Percentiles rank a stretch among this genome's conserved stretches.
Conservation (phyloP, 2,329 filamentous ascomycete species). For the Cadophora gregata region DNA sequence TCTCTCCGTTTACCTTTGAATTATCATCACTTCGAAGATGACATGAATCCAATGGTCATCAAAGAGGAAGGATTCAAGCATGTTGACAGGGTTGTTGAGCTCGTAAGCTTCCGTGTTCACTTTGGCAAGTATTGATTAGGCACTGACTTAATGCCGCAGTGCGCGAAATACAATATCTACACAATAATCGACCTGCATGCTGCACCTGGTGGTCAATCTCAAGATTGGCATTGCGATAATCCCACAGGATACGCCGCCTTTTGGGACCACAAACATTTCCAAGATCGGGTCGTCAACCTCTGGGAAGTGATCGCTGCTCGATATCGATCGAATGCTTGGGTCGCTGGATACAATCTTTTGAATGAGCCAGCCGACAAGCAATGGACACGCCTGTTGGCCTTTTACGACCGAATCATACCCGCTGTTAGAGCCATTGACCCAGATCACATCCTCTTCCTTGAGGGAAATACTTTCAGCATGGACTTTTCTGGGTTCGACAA, state of each 20-base stretch:
- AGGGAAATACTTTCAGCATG: neutral
- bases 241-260: neutral
- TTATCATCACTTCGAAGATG: constrained; percentile 1
- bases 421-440: neutral
- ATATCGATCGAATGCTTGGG: neutral
- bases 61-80: constrained; percentile 4
- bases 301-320: constrained; percentile 5
- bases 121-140: neutral
- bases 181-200: neutral
- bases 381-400: neutral
- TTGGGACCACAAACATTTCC: constrained; percentile 2
- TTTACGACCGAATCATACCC: neutral
- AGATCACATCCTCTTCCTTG: neutral
- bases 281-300: constrained; percentile 3
- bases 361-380: constrained; percentile 4
- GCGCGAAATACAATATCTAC: neutral
- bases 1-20: neutral
- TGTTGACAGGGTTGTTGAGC: neutral
- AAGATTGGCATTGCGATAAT: neutral
- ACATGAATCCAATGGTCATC: constrained; percentile 4
- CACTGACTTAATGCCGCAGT: neutral
- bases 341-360: constrained; percentile 4
- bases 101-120: neutral
- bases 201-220: neutral
- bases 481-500: neutral